Percentiles rank a stretch among this genome's conserved stretches.
phyloP scores from a whole-genome alignment of 352 stramenopile genomes.

The Paralagenidium karlingii region DNA sequence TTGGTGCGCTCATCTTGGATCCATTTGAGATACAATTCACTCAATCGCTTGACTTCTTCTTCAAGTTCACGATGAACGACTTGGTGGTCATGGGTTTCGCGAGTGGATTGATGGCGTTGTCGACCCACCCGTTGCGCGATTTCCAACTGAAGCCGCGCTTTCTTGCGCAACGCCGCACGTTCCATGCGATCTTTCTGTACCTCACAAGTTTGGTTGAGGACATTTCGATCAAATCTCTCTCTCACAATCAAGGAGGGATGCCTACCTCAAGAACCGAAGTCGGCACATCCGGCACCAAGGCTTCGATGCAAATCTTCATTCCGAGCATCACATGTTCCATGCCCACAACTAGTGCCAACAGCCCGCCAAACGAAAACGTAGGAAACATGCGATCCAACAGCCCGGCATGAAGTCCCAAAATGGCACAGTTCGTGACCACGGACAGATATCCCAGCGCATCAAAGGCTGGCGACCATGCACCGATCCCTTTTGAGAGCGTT shows the following conservation, averaged over 20 bases:
- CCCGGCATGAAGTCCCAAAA: conserved; percentile 88
- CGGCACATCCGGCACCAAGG: conserved; percentile 60
- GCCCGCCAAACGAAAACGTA: conserved; percentile 37
- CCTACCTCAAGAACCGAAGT: conserved; percentile 17
- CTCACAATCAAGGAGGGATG: background rate
- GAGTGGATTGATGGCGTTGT: background rate
- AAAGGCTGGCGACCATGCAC: conserved; percentile 88
- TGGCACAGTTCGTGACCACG: conserved; percentile 90
- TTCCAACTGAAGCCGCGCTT: conserved; percentile 58
- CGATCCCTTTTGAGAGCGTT: conserved; percentile 66
- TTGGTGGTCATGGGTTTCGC: conserved; percentile 31
- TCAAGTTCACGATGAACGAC: conserved; percentile 59
- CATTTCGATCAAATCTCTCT: too few species aligned
- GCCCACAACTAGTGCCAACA: conserved; percentile 31
- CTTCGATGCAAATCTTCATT: conserved; percentile 69
- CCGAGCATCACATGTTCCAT: conserved; percentile 75
- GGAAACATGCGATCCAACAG: conserved; percentile 60
- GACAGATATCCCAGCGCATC: conserved; percentile 85
- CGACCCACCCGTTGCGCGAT: conserved; percentile 22
- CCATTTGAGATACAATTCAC: conserved; percentile 76
- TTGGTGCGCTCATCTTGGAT: conserved; percentile 72
- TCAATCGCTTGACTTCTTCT: conserved; percentile 66
- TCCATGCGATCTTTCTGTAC: conserved; percentile 53
- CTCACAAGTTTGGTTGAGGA: too few species aligned
- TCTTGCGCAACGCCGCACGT: conserved; percentile 50